Evolutionary conservation across 2,329 filamentous ascomycete genomes (phyloP).

Genomic region (Trichoderma oligosporum): DNA sequence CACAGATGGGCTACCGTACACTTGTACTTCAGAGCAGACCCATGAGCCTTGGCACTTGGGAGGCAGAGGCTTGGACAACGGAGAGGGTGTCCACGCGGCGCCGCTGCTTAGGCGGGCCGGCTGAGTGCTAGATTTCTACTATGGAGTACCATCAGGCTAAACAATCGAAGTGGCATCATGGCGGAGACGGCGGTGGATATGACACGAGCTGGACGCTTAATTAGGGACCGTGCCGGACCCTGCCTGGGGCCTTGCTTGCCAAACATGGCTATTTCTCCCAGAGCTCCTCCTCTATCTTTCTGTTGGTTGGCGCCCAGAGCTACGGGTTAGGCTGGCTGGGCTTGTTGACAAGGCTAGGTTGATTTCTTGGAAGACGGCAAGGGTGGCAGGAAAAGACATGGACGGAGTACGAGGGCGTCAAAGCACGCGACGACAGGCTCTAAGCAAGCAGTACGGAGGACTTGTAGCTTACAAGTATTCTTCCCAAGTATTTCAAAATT

Average conservation of each 20-base stretch:
- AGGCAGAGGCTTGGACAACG: neutral
- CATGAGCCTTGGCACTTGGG: neutral
- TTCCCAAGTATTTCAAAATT: neutral
- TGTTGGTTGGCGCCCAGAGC: constrained; percentile 8
- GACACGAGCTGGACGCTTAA: constrained; percentile 19
- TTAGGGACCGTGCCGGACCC: constrained; percentile 19
- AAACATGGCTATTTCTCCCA: constrained; percentile 4
- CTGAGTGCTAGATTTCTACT: constrained; percentile 15
- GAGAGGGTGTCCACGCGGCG: constrained; percentile 9
- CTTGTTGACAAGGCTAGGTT: constrained; percentile 12
- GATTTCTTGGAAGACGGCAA: neutral
- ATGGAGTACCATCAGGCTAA: constrained; percentile 15
- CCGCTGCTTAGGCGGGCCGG: constrained; percentile 16
- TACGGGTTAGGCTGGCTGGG: neutral
- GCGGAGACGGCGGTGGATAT: constrained; percentile 14
- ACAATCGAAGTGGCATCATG: constrained; percentile 20
- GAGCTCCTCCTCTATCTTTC: constrained; percentile 8
- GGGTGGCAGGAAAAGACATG: constrained; percentile 5
- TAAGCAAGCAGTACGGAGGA: neutral
- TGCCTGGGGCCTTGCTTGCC: constrained; percentile 12
- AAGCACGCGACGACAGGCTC: neutral
- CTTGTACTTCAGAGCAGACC: neutral
- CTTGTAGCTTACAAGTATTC: neutral
- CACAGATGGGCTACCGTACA: neutral
- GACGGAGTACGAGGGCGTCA: no score